These are phyloP conservation scores for Cinchona pubescens DNA, from an alignment of 257 asterid species.

Conservation along the genomic window DNA sequence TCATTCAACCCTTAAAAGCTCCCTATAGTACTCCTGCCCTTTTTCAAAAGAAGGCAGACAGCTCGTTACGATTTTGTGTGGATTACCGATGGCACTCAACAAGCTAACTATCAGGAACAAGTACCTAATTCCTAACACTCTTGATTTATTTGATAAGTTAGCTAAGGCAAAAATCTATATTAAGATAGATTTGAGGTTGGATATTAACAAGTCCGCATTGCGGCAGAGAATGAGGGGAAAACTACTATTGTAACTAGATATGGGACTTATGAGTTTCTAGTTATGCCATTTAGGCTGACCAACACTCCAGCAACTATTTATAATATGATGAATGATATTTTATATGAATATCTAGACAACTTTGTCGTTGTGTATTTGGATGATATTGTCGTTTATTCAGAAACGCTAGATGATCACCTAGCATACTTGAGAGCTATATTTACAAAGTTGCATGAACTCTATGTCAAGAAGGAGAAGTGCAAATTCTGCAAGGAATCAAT, in stretches of 20 bases:
- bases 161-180: neutral
- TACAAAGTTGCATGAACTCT: neutral
- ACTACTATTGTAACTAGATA: neutral
- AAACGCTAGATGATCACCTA: neutral
- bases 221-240: neutral
- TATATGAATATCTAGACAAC: neutral
- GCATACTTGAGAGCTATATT: neutral
- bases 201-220: too few species aligned
- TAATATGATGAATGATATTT: neutral
- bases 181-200: neutral
- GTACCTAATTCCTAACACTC: too few species aligned
- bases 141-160: too few species aligned
- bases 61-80: too few species aligned
- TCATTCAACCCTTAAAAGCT: too few species aligned
- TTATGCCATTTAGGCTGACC: neutral
- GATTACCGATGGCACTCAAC: too few species aligned
- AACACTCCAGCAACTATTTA: neutral
- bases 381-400: neutral
- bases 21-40: too few species aligned
- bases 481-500: neutral
- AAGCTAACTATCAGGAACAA: too few species aligned
- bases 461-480: conserved; percentile 1
- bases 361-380: neutral
- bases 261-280: neutral
- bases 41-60: too few species aligned